Percentiles rank a stretch among this genome's conserved stretches.
These are phyloP conservation scores for Colletotrichum cereale DNA, from an alignment of 2,329 filamentous ascomycete species.

Conservation along the genomic window DNA sequence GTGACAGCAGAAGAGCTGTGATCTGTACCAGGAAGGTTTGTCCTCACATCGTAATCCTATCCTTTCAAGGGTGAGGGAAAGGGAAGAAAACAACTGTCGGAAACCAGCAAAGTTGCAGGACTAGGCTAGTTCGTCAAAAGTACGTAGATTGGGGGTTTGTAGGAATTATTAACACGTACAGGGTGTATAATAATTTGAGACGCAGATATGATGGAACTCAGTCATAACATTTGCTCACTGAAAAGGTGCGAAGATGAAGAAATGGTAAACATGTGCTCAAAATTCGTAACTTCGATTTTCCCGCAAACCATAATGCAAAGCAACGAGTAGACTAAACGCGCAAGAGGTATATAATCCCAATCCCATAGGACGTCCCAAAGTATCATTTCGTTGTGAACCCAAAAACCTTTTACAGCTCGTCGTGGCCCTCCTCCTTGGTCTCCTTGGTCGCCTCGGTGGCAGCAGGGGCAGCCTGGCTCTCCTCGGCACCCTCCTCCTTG, in stretches of 20 bases:
- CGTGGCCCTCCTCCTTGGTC: slow-evolving; percentile 66
- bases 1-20: not conserved
- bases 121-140: not conserved
- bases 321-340: slow-evolving; percentile 36
- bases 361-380: slow-evolving; percentile 36
- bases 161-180: not conserved
- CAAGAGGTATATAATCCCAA: slow-evolving; percentile 44
- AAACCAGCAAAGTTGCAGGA: not conserved
- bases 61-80: not conserved
- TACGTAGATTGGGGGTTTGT: not conserved
- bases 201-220: too few relatives aligned
- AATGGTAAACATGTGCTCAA: slow-evolving; percentile 4
- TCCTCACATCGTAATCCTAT: not conserved
- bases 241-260: too few relatives aligned
- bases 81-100: not conserved
- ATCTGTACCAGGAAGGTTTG: not conserved
- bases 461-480: slow-evolving; percentile 64
- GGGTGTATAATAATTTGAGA: not conserved
- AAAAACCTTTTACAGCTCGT: slow-evolving; percentile 77
- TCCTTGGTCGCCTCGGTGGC: slow-evolving; percentile 64
- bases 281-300: slow-evolving; percentile 35
- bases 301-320: slow-evolving; percentile 38
- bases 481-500: slow-evolving; percentile 66
- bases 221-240: too few relatives aligned
- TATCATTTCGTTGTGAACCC: slow-evolving; percentile 38